Conservation (phyloP, 2,329 filamentous ascomycete genomes). For the Emmonsiellopsis sp. region DNA sequence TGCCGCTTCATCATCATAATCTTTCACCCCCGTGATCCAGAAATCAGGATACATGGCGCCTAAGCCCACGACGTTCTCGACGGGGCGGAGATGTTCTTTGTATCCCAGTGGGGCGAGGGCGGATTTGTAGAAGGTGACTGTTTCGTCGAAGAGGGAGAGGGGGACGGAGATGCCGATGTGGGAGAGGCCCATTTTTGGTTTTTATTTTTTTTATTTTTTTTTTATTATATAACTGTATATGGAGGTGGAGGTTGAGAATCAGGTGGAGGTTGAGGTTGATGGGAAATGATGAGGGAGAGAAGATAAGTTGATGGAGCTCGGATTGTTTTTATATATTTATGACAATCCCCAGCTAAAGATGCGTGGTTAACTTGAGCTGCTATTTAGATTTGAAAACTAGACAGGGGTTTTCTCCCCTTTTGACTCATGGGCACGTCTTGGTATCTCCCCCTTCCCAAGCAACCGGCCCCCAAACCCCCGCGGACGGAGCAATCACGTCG, state of each 20-base stretch:
- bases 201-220: background rate
- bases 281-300: too few species aligned
- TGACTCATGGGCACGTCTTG: too few species aligned
- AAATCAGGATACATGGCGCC: constrained; percentile 22
- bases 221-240: background rate
- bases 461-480: too few species aligned
- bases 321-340: too few species aligned
- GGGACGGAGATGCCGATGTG: constrained; percentile 21
- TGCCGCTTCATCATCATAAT: constrained; percentile 1
- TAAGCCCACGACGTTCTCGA: constrained; percentile 19
- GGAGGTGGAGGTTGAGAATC: background rate
- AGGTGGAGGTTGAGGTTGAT: too few species aligned
- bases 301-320: too few species aligned
- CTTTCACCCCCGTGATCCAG: constrained; percentile 18
- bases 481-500: too few species aligned
- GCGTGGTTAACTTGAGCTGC: too few species aligned
- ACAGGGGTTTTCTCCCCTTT: too few species aligned
- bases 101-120: constrained; percentile 22
- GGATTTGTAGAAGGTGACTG: constrained; percentile 21
- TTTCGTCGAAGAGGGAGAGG: constrained; percentile 19
- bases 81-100: constrained; percentile 21
- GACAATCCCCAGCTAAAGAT: too few species aligned
- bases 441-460: too few species aligned
- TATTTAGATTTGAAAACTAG: too few species aligned
- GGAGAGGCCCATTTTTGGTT: constrained; percentile 30